phyloP scores from a whole-genome alignment of 345 rosid genomes.

The Passiflora organensis region DNA sequence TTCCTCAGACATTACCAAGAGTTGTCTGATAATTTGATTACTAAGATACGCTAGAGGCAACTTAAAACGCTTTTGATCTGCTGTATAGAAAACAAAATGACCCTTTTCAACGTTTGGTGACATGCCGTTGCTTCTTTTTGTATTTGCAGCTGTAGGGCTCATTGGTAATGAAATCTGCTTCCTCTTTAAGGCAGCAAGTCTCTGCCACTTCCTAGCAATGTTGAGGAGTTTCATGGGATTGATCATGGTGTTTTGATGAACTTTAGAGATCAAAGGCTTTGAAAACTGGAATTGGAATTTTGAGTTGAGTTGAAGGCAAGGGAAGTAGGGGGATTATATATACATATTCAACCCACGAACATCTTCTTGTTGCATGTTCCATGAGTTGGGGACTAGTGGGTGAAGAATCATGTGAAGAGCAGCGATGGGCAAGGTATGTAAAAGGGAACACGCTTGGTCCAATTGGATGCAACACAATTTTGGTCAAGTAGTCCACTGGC shows the following conservation, averaged over 20 bases:
- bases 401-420: not conserved
- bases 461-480: no score
- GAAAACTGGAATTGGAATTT: not conserved
- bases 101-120: conserved; percentile 16
- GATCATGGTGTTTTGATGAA: not conserved
- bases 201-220: conserved; percentile 14
- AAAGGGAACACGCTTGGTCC: no score
- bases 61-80: conserved; percentile 23
- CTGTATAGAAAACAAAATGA: conserved; percentile 30
- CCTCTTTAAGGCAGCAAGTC: conserved; percentile 10
- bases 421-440: no score
- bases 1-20: conserved; percentile 28
- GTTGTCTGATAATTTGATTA: conserved; percentile 16
- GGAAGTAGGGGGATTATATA: not conserved
- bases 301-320: not conserved
- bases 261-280: not conserved
- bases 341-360: not conserved
- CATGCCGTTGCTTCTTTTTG: not conserved
- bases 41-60: conserved; percentile 27
- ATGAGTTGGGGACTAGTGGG: not conserved
- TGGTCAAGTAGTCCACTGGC: no score
- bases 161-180: conserved; percentile 7
- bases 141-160: no score
- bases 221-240: conserved; percentile 4
- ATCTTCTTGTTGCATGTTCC: not conserved